A percentile compares a stretch with the other conserved stretches of the same genome.
Conservation (phyloP, 768 basidiomycete genomes). For the Trametes cinnabarina region DNA sequence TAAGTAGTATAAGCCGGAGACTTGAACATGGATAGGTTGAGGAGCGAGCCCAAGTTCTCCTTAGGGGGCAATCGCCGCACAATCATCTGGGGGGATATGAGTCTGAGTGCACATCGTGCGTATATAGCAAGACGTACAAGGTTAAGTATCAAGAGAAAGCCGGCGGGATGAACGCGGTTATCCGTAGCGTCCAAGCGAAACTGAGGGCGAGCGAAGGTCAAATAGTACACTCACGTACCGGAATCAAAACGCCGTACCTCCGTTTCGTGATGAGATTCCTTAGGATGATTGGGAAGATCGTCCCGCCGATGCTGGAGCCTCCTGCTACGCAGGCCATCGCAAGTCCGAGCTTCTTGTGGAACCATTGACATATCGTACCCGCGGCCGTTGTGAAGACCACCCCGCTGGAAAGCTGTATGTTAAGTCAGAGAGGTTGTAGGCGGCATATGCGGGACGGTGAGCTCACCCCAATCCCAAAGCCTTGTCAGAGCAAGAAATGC, state of each 20-base stretch:
- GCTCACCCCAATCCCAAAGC: conserved; percentile 62
- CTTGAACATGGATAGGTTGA: conserved; percentile 57
- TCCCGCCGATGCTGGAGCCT: conserved; percentile 69
- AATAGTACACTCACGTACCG: conserved; percentile 23
- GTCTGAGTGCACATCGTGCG: not conserved
- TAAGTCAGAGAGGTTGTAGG: not conserved
- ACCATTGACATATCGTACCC: conserved; percentile 70
- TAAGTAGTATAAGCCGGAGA: conserved; percentile 54
- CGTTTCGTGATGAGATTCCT: conserved; percentile 52
- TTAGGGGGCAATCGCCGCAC: conserved; percentile 47
- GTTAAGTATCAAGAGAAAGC: conserved; percentile 3
- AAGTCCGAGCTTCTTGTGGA: conserved; percentile 52
- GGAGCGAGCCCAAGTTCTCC: conserved; percentile 53
- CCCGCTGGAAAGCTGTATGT: conserved; percentile 36
- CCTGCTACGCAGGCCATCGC: conserved; percentile 62
- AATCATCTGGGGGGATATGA: not conserved
- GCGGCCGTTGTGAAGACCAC: conserved; percentile 61
- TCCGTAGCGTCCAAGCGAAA: conserved; percentile 14
- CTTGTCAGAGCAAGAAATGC: conserved; percentile 78
- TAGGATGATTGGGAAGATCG: conserved; percentile 60
- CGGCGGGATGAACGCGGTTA: conserved; percentile 7
- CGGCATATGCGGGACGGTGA: not conserved
- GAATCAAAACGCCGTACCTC: too few species aligned
- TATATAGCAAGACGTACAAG: not conserved
- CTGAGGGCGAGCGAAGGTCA: not conserved